Evolutionary conservation across 768 basidiomycete genomes (phyloP).

Genomic region (Amanita subjunquillea): DNA sequence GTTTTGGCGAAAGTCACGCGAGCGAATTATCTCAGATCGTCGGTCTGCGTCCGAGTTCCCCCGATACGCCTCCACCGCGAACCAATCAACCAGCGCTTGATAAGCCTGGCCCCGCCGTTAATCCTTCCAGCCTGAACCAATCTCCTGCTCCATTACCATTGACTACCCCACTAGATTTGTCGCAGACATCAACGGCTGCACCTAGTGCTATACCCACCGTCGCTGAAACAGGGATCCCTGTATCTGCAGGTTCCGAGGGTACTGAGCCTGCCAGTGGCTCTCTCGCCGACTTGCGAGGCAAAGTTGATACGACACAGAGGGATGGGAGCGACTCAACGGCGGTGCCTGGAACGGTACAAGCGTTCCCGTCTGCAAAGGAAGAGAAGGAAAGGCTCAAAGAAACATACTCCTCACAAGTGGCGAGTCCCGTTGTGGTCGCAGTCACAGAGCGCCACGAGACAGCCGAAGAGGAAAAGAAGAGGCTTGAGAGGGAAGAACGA

Average conservation of each 20-base stretch:
- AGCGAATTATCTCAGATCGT: conserved; percentile 54
- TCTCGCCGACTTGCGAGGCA: conserved; percentile 37
- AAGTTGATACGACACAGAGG: conserved; percentile 13
- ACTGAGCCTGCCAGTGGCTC: conserved; percentile 63
- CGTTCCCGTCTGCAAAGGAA: conserved; percentile 28
- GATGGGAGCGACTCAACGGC: conserved; percentile 34
- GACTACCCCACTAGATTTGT: conserved; percentile 8
- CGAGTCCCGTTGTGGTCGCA: not conserved
- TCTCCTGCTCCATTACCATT: conserved; percentile 27
- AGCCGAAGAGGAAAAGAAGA: conserved; percentile 56
- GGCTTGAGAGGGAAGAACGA: conserved; percentile 56
- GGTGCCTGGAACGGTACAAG: conserved; percentile 52
- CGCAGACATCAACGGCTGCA: conserved; percentile 14
- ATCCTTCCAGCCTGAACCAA: conserved; percentile 24
- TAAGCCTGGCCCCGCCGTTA: conserved; percentile 14
- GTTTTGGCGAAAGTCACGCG: conserved; percentile 81
- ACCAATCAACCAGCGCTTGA: conserved; percentile 10
- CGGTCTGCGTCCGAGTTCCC: conserved; percentile 22
- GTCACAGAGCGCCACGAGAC: conserved; percentile 23
- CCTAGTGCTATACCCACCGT: conserved; percentile 46
- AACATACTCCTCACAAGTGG: not conserved
- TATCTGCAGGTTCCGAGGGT: conserved; percentile 46
- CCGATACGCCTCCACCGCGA: conserved; percentile 30
- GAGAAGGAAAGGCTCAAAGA: conserved; percentile 33
- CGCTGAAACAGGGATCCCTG: conserved; percentile 68